phyloP scores from a whole-genome alignment of 345 rosid species.

The Eucalyptus tenuipes region DNA sequence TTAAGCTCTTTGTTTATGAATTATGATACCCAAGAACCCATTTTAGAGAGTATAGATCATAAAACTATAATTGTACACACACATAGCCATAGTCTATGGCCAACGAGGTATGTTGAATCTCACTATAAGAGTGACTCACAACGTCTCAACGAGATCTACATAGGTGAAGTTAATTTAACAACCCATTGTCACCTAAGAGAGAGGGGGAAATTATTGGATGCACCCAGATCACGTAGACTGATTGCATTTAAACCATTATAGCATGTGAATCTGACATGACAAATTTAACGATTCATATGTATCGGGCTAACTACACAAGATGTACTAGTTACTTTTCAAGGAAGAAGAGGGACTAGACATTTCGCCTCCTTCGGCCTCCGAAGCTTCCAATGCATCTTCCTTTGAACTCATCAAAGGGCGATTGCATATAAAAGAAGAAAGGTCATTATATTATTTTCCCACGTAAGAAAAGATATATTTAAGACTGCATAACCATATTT shows the following conservation, averaged over 20 bases:
- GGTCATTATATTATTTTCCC: neutral
- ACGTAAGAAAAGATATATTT: neutral
- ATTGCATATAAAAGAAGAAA: neutral
- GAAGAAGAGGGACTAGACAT: neutral
- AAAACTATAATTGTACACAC: neutral
- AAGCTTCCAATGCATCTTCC: neutral
- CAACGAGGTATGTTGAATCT: neutral
- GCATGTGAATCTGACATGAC: neutral
- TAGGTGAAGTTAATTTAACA: neutral
- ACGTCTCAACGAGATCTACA: neutral
- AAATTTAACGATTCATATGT: neutral
- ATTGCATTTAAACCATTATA: neutral
- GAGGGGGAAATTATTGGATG: neutral
- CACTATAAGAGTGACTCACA: neutral
- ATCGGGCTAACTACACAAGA: accelerated
- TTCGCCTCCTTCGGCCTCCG: neutral
- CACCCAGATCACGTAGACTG: neutral
- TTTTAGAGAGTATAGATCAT: neutral
- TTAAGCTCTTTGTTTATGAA: neutral
- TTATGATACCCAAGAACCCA: neutral
- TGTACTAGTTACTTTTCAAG: neutral
- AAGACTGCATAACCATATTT: neutral
- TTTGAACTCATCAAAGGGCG: neutral
- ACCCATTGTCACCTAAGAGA: neutral
- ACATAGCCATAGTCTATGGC: neutral